phyloP scores from a whole-genome alignment of 2,329 filamentous ascomycete genomes.

The Aspergillus novoparasiticus region DNA sequence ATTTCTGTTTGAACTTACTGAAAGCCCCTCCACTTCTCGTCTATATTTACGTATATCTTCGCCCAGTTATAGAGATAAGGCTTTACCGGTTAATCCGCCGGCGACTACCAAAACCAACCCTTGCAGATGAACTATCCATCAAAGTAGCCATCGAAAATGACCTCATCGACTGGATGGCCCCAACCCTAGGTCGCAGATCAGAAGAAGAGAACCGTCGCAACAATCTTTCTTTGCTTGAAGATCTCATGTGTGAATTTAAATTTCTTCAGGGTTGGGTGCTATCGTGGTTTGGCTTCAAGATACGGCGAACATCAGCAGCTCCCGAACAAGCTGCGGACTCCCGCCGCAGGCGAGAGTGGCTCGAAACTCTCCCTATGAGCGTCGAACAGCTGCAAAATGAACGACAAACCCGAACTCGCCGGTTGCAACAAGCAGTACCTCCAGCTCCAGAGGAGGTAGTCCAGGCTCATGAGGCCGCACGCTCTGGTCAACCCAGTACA shows the following conservation, averaged over 20 bases:
- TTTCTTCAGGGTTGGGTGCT: constrained; percentile 35
- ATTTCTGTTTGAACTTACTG: constrained; percentile 30
- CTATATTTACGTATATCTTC: constrained; percentile 40
- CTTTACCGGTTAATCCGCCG: constrained; percentile 45
- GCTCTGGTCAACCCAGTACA: constrained; percentile 13
- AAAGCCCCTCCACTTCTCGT: constrained; percentile 39
- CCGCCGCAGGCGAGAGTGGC: constrained; percentile 25
- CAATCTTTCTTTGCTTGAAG: constrained; percentile 39
- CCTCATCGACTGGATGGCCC: constrained; percentile 47
- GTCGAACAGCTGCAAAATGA: constrained; percentile 36
- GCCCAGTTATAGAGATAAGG: constrained; percentile 41
- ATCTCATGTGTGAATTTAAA: constrained; percentile 40
- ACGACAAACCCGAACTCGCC: constrained; percentile 24
- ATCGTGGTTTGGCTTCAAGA: constrained; percentile 32
- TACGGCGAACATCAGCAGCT: constrained; percentile 16
- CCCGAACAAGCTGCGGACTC: constrained; percentile 19
- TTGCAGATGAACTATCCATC: constrained; percentile 45
- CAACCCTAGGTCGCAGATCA: constrained; percentile 42
- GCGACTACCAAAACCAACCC: constrained; percentile 43
- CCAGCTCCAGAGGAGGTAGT: constrained; percentile 20
- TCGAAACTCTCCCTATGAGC: constrained; percentile 32
- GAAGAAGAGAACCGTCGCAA: constrained; percentile 43
- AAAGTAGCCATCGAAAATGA: constrained; percentile 47
- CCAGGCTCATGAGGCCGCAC: constrained; percentile 12
- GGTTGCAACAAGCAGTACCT: constrained; percentile 14